Conservation (phyloP, 169 alveolate genomes). For the Plasmodium yoelii region DNA sequence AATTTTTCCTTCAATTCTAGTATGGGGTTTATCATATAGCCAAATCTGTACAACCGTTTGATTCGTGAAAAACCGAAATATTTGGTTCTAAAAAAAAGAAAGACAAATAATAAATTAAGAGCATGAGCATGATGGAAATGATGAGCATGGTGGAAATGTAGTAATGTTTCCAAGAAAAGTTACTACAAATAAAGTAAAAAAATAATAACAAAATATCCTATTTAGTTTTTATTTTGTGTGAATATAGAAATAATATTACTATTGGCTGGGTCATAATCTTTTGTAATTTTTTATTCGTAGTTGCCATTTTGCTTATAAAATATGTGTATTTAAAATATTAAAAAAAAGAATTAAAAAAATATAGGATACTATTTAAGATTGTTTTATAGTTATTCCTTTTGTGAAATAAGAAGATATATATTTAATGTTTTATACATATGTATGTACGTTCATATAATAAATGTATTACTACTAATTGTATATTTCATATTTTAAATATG, state of each 20-base stretch:
- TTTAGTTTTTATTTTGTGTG: background rate
- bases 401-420: background rate
- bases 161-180: background rate
- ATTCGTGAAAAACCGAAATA: slow-evolving; percentile 93
- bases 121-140: too few species aligned
- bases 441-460: background rate
- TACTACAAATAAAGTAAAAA: background rate
- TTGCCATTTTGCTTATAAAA: slow-evolving; percentile 78
- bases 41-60: slow-evolving; percentile 95
- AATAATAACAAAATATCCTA: too few species aligned
- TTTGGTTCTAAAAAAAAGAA: slow-evolving; percentile 88
- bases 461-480: too few species aligned
- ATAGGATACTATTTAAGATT: background rate
- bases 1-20: slow-evolving; percentile 93
- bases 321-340: background rate
- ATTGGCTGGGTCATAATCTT: slow-evolving; percentile 94
- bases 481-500: too few species aligned
- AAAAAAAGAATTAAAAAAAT: background rate
- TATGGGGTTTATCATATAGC: slow-evolving; percentile 94
- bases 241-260: slow-evolving; percentile 76
- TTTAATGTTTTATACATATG: background rate
- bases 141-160: background rate
- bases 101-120: background rate
- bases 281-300: slow-evolving; percentile 86
- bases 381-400: background rate